Evolutionary conservation across 768 basidiomycete species (phyloP).

Genomic region (Termitomyces sp.): DNA sequence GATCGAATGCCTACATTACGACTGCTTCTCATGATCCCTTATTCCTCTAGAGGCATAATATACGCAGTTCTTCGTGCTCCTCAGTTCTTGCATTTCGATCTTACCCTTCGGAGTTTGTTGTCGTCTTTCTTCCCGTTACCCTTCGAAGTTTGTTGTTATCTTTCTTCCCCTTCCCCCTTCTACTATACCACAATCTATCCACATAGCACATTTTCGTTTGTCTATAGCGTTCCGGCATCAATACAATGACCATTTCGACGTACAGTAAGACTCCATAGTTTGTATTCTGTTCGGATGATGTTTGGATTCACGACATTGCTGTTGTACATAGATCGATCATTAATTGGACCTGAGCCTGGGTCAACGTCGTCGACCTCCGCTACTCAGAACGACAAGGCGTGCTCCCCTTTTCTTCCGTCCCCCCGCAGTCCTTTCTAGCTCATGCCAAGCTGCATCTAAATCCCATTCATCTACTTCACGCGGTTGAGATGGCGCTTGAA

Average conservation of each 20-base stretch:
- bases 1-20: conserved; percentile 17
- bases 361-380: conserved; percentile 47
- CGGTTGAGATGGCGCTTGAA: conserved; percentile 24
- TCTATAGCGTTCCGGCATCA: neutral
- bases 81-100: conserved; percentile 4
- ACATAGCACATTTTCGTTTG: neutral
- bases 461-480: conserved; percentile 64
- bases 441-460: conserved; percentile 76
- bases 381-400: conserved; percentile 68
- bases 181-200: conserved; percentile 16
- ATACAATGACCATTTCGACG: conserved; percentile 5
- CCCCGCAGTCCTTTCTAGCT: conserved; percentile 58
- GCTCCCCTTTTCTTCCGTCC: conserved; percentile 57
- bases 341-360: neutral
- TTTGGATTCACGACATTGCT: conserved; percentile 6
- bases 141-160: conserved; percentile 9
- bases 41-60: conserved; percentile 5
- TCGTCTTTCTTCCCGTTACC: conserved; percentile 7
- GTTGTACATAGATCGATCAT: conserved; percentile 11
- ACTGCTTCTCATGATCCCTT: conserved; percentile 12
- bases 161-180: conserved; percentile 4
- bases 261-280: conserved; percentile 10
- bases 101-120: conserved; percentile 8
- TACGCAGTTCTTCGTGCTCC: conserved; percentile 1
- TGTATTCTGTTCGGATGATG: conserved; percentile 15